Percentiles rank a stretch among this genome's conserved stretches.
phyloP scores from a whole-genome alignment of 2,329 filamentous ascomycete genomes.

The Arthroderma sp. region DNA sequence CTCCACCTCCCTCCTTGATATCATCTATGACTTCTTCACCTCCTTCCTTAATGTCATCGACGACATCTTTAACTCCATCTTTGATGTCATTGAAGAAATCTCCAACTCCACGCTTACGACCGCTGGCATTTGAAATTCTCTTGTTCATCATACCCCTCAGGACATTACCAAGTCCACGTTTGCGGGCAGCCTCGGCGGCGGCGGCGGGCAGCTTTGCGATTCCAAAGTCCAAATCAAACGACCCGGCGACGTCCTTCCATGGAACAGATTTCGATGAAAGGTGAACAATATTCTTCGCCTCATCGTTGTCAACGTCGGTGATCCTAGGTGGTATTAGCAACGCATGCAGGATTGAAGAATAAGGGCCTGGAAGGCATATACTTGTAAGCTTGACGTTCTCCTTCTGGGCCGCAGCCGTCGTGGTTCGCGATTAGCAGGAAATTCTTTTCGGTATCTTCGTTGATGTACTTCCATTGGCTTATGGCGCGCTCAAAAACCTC shows the following conservation, averaged over 20 bases:
- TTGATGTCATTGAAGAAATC: background rate
- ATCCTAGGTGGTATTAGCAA: constrained; percentile 5
- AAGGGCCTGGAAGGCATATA: constrained; percentile 1
- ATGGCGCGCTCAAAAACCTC: constrained; percentile 19
- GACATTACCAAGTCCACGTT: background rate
- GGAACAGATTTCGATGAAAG: constrained; percentile 11
- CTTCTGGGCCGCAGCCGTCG: constrained; percentile 17
- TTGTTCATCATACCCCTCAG: too few species aligned
- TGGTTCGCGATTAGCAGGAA: constrained; percentile 24
- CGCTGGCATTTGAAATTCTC: background rate
- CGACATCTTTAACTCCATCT: background rate
- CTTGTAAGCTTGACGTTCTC: constrained; percentile 19
- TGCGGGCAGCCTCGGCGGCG: background rate
- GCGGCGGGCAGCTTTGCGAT: constrained; percentile 5
- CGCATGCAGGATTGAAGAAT: background rate
- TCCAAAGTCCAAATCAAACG: constrained; percentile 17
- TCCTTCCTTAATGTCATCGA: background rate
- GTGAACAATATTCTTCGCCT: constrained; percentile 8
- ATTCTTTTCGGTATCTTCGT: constrained; percentile 15
- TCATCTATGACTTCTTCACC: too few species aligned
- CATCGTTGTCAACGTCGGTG: constrained; percentile 13
- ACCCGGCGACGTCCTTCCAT: constrained; percentile 14
- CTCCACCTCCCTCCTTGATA: too few species aligned
- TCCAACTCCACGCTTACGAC: constrained; percentile 1
- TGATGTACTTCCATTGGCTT: constrained; percentile 19